Evolutionary conservation across 345 rosid genomes (phyloP), one percentile per base, ranked within the genome.

Genomic region (Citrus cavaleriei): DNA sequence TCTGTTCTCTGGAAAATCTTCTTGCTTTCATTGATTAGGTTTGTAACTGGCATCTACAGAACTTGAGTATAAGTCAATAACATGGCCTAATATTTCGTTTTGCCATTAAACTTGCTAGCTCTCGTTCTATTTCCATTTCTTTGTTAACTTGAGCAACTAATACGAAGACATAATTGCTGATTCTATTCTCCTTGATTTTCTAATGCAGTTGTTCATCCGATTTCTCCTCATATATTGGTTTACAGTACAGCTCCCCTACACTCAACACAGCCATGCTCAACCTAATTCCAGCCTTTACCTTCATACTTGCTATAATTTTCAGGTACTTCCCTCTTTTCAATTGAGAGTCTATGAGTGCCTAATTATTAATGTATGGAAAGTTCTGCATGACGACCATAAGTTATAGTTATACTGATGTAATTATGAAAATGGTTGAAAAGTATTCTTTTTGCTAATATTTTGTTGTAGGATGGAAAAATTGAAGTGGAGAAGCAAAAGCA

Each of bases 391-490:
- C 13, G 51, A 3, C 16, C 16, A 42, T 42, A 42, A 42, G 51
- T 42, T 42, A 42, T 42, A 12, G 51, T 42, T 42, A 42, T 12
- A 12, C 51, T 42, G 16, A 42, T 42, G 51, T 3, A 42, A 42
- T 61, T 51, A 16, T 51, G 21, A 16, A 14, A 51, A 16, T 38
- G 8, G 2, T 38, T 24, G 18, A 68, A 68, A 19, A 1, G 21
- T 40, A n/a, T 68, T 10, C 59, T 49, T 49, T 25, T 24, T 46
- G 3, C 21, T 27, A 10, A 22, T 27, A 70, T 34, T 10, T 73
- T n/a, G 24, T 49, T 38, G 35, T 74, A 93, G 98, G 83, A 85
- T 94, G 91, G 98, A 94, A 81, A 88, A 80, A 54, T 82, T 91
- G 2, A 78, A 85, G 61, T 75, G 84, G 83, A 84, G 86, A 83